Evolutionary conservation across 2,329 filamentous ascomycete species (phyloP).

Genomic region (Scedosporium aurantiacum): DNA sequence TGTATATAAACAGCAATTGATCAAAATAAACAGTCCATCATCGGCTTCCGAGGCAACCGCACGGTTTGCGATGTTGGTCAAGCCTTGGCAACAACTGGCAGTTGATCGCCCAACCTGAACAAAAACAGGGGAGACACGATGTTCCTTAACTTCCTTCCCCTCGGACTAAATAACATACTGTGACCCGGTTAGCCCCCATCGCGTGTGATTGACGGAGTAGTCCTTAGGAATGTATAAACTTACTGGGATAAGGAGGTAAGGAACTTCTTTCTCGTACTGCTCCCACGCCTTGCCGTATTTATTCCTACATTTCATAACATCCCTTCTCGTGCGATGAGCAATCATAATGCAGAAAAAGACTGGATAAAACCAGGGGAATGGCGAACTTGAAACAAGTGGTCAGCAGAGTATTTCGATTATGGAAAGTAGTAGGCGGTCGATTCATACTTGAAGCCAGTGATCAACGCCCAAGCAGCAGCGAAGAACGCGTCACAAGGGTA

Average conservation of each 20-base stretch:
- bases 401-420: not conserved
- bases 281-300: conserved; percentile 78
- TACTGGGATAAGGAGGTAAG: conserved; percentile 73
- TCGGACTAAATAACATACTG: too few species aligned
- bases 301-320: conserved; percentile 63
- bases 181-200: too few species aligned
- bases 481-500: conserved; percentile 40
- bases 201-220: too few species aligned
- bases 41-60: too few species aligned
- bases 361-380: conserved; percentile 87
- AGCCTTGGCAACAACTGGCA: too few species aligned
- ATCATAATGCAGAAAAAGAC: conserved; percentile 78
- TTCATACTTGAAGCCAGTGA: conserved; percentile 35
- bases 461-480: conserved; percentile 36
- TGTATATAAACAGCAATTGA: too few species aligned
- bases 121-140: too few species aligned
- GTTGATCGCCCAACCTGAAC: too few species aligned
- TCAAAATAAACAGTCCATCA: too few species aligned
- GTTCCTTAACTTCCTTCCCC: too few species aligned
- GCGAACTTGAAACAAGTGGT: conserved; percentile 34
- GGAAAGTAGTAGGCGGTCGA: not conserved
- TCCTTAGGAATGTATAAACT: conserved; percentile 9
- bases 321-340: conserved; percentile 62
- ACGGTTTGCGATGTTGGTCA: too few species aligned
- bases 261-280: conserved; percentile 68